Percentiles rank a stretch among this genome's conserved stretches.
Conservation (phyloP, 345 rosid species). For the Jatropha curcas region DNA sequence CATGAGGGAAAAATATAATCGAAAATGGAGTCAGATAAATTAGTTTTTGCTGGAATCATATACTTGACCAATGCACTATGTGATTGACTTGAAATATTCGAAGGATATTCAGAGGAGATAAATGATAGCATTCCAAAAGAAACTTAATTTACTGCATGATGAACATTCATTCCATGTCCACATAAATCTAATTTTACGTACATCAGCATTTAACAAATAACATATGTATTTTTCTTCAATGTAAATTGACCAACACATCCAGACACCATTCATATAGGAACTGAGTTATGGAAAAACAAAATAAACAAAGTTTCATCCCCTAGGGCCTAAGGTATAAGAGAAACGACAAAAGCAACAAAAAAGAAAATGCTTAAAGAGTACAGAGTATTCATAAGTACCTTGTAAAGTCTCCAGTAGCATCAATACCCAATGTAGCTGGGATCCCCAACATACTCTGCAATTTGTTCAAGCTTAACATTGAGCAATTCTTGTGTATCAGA, state of each 20-base stretch:
- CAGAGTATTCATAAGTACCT: not conserved
- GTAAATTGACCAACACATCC: too few species aligned
- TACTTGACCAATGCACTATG: not conserved
- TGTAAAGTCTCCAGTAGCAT: not conserved
- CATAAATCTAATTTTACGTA: not conserved
- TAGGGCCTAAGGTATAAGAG: not conserved
- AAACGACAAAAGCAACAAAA: not conserved
- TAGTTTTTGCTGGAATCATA: not conserved
- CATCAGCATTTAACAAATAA: not conserved
- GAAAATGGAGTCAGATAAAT: not conserved
- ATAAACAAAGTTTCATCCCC: not conserved
- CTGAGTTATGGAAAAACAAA: not conserved
- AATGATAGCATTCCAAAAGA: not conserved
- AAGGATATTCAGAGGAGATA: not conserved
- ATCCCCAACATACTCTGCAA: slow-evolving; percentile 83
- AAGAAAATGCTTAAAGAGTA: too few species aligned
- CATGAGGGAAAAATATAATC: not conserved
- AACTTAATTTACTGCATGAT: not conserved
- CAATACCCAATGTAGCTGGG: slow-evolving; percentile 36
- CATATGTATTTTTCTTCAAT: not conserved
- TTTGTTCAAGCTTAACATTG: slow-evolving; percentile 70
- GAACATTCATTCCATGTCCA: not conserved
- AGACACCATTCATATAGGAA: too few species aligned
- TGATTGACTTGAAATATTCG: not conserved
- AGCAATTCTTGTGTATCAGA: slow-evolving; percentile 60